Base-by-base conservation (phyloP, 129 eudicot genomes). In the Saposhnikovia divaricata region DNA sequence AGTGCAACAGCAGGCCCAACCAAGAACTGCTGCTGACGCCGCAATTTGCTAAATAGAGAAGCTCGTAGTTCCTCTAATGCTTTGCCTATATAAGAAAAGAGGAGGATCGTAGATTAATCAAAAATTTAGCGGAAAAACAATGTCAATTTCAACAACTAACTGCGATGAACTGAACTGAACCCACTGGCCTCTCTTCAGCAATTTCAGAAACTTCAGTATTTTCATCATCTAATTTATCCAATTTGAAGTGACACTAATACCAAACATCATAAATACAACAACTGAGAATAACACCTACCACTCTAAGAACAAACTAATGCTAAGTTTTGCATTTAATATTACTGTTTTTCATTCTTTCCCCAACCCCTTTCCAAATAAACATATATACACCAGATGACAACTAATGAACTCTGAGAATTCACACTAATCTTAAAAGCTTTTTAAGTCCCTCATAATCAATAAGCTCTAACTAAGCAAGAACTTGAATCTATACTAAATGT, bases 21-120 rank as follows among this genome's bases (percentile, higher is more conserved):
- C 79, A 94, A 80, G 45, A 91, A 84, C 85, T 89, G 93, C 79
- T 91, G 92, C 38, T 94, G 96, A 69, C 97, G 97, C 83, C 88
- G 88, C 45, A 91, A 82, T 83, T 85, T 89, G 91, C 85, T 91
- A 84, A 88, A 94, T 82, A 91, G 55, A 55, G 98, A 84, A 65
- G 96, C 90, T 23, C 96, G 92, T 39, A 90, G 75, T 81, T 94
- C 97, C 87, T 94, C 98, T 86, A 91, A 68, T n/a, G 98, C 96
- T 84, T 87, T 94, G 79, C 97, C 97, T 94, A 82, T 21, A 47
- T 71, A 63, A 80, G 18, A 50, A 76, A 72, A 72, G 45, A 74
- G 51, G 51, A 40, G 59, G 45, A 82, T 57, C 39, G 28, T 46
- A 65, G 21, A 73, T 77, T 55, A 82, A 34, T 44, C 34, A 46